These are phyloP conservation scores for Populus hybrid DNA, from an alignment of 441 rosid genomes.

Conservation along the genomic window DNA sequence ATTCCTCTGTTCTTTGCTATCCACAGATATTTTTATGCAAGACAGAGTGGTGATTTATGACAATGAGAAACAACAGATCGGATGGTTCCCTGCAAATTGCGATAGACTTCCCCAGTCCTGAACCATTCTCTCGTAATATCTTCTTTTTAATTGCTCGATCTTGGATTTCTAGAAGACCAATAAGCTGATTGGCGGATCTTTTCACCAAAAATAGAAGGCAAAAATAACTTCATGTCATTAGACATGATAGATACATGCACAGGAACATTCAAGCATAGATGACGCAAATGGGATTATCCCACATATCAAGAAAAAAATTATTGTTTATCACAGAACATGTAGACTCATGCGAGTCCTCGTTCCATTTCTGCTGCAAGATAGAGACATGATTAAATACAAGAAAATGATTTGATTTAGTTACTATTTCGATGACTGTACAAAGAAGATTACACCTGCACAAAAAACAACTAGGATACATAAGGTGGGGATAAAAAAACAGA, in stretches of 20 bases:
- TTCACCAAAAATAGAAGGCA: no score
- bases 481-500: no score
- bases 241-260: neutral
- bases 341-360: neutral
- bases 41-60: constrained; percentile 76
- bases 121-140: constrained; percentile 26
- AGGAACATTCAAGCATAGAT: neutral
- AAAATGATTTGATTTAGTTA: constrained; percentile 8
- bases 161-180: no score
- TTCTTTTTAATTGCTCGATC: no score
- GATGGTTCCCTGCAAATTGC: constrained; percentile 68
- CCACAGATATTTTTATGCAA: constrained; percentile 76
- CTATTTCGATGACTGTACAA: constrained; percentile 27
- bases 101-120: constrained; percentile 59
- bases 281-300: constrained; percentile 17
- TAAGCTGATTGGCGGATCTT: no score
- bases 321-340: no score
- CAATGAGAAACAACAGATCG: constrained; percentile 69
- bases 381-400: neutral
- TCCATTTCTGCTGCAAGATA: constrained; percentile 10
- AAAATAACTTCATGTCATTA: neutral
- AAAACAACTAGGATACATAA: no score
- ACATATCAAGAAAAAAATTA: neutral
- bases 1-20: neutral
- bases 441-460: neutral